phyloP scores from a whole-genome alignment of 108 stramenopile genomes.

The Heterococcus sp. region DNA sequence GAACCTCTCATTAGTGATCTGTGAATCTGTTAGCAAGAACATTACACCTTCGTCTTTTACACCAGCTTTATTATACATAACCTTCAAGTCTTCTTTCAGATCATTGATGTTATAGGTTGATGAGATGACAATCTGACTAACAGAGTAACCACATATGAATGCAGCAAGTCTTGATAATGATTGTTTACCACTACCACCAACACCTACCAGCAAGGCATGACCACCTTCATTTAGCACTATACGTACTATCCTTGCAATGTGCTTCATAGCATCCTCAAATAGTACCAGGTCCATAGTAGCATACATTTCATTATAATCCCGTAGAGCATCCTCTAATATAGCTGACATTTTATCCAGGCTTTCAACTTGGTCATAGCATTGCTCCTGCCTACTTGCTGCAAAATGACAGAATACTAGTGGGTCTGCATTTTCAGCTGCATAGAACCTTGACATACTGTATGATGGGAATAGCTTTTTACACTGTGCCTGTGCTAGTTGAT shows the following conservation, averaged over 20 bases:
- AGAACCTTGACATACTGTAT: conserved; percentile 58
- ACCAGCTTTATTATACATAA: conserved; percentile 71
- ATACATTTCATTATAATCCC: conserved; percentile 69
- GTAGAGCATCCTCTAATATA: conserved; percentile 56
- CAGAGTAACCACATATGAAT: conserved; percentile 64
- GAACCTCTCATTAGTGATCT: conserved; percentile 76
- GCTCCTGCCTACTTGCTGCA: conserved; percentile 56
- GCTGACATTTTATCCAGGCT: conserved; percentile 35
- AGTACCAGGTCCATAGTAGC: conserved; percentile 68
- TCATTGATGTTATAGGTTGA: conserved; percentile 68
- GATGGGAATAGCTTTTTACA: conserved; percentile 59
- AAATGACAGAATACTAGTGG: conserved; percentile 71
- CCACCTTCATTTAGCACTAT: conserved; percentile 65
- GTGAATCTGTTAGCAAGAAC: conserved; percentile 70
- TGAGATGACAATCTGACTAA: conserved; percentile 68
- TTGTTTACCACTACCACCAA: conserved; percentile 68
- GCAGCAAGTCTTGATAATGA: conserved; percentile 67
- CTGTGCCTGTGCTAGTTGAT: conserved; percentile 54
- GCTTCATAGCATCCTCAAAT: conserved; percentile 71
- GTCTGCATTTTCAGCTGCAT: conserved; percentile 62
- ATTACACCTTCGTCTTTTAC: conserved; percentile 71
- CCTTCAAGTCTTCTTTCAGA: conserved; percentile 74
- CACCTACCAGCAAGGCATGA: conserved; percentile 70
- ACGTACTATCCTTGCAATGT: conserved; percentile 63
- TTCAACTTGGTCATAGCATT: conserved; percentile 61